A percentile compares a stretch with the other conserved stretches of the same genome.
phyloP scores from a whole-genome alignment of 1,284 basidiomycete genomes.

The Xanthoconium separans region DNA sequence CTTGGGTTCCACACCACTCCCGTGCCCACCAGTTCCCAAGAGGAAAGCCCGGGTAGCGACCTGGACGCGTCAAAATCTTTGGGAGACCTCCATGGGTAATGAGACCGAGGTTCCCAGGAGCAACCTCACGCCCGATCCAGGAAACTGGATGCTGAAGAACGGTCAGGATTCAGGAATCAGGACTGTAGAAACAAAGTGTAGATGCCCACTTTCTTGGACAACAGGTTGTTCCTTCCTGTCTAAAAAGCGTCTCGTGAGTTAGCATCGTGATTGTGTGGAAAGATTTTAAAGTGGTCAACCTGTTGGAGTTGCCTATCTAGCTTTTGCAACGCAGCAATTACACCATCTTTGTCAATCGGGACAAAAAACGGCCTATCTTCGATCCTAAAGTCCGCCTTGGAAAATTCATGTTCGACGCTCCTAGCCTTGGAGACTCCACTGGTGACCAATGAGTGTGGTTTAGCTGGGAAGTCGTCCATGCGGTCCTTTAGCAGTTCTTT shows the following conservation, averaged over 20 bases:
- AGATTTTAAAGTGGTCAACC: conserved; percentile 35
- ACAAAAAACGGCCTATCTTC: conserved; percentile 66
- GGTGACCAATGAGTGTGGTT: conserved; percentile 1
- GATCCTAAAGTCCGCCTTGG: conserved; percentile 27
- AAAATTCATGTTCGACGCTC: conserved; percentile 26
- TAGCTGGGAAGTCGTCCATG: conserved; percentile 18
- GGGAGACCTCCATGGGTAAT: conserved; percentile 79
- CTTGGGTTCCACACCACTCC: conserved; percentile 61
- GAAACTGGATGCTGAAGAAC: conserved; percentile 50
- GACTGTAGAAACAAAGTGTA: background rate
- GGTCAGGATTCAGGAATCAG: conserved; percentile 1
- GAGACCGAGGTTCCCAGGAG: conserved; percentile 63
- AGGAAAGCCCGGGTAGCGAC: conserved; percentile 73
- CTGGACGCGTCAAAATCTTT: conserved; percentile 66
- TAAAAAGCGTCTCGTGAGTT: conserved; percentile 27
- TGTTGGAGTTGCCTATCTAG: conserved; percentile 57
- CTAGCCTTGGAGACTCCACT: conserved; percentile 4
- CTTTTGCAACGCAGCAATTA: conserved; percentile 63
- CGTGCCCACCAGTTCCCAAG: conserved; percentile 82
- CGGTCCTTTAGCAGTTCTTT: conserved; percentile 20
- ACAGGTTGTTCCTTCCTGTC: conserved; percentile 50
- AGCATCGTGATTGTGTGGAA: background rate
- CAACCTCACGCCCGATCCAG: conserved; percentile 69
- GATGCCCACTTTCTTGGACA: conserved; percentile 46
- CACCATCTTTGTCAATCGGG: conserved; percentile 59